A percentile compares a stretch with the other conserved stretches of the same genome.
Evolutionary conservation across 441 rosid genomes (phyloP).

Genomic region (Adansonia gregorii): DNA sequence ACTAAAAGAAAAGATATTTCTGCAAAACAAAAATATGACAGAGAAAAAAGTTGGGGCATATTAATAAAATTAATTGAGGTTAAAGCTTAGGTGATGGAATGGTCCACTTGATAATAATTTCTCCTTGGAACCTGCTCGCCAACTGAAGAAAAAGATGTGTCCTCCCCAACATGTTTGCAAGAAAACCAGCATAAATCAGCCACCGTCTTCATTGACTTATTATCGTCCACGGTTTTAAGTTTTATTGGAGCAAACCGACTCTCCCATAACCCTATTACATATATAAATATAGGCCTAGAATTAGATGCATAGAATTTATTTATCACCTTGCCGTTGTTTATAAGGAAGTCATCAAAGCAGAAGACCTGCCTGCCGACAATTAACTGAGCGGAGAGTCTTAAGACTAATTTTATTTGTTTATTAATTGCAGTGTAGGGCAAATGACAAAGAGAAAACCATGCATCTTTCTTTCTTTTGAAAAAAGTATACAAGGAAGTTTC

Average conservation of each 20-base stretch:
- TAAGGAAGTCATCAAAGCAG: not conserved
- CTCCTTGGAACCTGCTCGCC: not conserved
- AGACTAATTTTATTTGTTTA: slow-evolving; percentile 3
- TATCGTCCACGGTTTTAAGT: no score
- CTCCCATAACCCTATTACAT: not conserved
- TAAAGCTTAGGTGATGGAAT: no score
- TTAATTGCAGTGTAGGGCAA: not conserved
- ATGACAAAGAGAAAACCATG: not conserved
- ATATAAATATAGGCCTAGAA: not conserved
- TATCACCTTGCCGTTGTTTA: not conserved
- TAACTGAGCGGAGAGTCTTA: slow-evolving; percentile 37
- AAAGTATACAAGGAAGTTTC: slow-evolving; percentile 31
- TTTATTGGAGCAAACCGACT: not conserved
- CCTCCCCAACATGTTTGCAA: not conserved
- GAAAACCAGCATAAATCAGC: not conserved
- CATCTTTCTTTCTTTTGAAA: not conserved
- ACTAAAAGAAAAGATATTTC: no score
- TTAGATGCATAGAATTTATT: not conserved
- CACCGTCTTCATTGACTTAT: not conserved
- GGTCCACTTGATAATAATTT: no score
- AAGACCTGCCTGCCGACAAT: slow-evolving; percentile 14
- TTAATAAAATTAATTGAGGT: no score
- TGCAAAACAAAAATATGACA: no score
- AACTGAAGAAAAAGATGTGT: not conserved
- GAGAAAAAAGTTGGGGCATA: no score